phyloP scores from a whole-genome alignment of 352 stramenopile species.

The Achlya hypogyna region DNA sequence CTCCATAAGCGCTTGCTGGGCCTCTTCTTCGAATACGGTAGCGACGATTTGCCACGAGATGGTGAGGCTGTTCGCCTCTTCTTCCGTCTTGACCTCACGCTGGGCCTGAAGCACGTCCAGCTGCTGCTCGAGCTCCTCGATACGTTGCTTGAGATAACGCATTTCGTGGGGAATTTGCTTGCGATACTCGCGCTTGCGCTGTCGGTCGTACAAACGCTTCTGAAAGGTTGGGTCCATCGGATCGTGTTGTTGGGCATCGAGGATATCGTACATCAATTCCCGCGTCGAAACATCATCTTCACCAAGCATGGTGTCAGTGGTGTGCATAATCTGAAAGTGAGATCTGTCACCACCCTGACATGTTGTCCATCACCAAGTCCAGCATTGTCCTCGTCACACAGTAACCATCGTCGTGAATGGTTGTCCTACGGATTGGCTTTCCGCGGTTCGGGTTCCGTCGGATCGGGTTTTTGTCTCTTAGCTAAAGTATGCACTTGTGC shows the following conservation, averaged over 20 bases:
- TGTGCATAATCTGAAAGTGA: not conserved
- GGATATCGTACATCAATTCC: slow-evolving; percentile 3
- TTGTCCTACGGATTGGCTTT: not conserved
- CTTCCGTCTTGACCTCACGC: not conserved
- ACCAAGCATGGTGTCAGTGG: slow-evolving; percentile 1
- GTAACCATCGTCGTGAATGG: not conserved
- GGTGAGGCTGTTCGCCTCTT: not conserved
- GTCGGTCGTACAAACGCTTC: not conserved
- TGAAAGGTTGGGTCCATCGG: not conserved
- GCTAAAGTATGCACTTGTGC: not conserved
- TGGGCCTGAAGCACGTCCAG: not conserved
- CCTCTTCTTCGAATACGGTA: not conserved
- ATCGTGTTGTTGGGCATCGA: not conserved
- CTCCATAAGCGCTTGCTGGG: not conserved
- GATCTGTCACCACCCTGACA: not conserved
- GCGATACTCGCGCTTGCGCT: slow-evolving; percentile 2
- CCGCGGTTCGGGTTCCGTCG: no score
- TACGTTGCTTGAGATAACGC: not conserved
- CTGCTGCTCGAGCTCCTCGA: not conserved
- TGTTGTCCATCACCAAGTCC: not conserved
- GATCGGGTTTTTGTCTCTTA: not conserved
- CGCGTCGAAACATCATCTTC: slow-evolving; percentile 5
- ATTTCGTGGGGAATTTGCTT: slow-evolving; percentile 2
- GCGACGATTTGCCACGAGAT: slow-evolving; percentile 4
- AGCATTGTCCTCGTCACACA: not conserved